Evolutionary conservation across 179 eudicot species (phyloP), one percentile per base, ranked within the genome.

Genomic region (Beta macrorhiza): DNA sequence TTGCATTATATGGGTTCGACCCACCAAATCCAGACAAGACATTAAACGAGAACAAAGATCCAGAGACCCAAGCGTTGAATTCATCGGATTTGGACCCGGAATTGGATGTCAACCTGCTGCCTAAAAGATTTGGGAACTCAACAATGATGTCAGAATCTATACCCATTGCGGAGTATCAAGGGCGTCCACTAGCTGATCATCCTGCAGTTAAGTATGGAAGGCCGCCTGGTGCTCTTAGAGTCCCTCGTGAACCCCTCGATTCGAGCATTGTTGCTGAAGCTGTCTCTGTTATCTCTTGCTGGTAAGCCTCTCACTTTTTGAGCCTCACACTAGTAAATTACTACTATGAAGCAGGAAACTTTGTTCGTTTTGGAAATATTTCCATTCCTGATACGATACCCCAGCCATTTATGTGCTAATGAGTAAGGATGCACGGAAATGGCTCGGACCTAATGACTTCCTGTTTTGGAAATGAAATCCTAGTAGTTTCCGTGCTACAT

Each of bases 241-340:
- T 58, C 44, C 92, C 94, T 15, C 87, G 91, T 0, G 94, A 92
- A 52, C 97, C 94, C 17, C 93, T 92, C 53, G 98, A 93, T 80
- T 91, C 98, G 29, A 75, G 93, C 44, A 90, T 88, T 5, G 97
- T 93, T 6, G 94, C 98, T 58, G 97, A 93, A 85, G 90, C 93
- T 1, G 98, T 93, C 51, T 92, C 97, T 3, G 98, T 93, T 32
- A 90, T 93, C 78, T 93, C 97, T 75, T 93, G 98, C 78, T 93
- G 97, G 98, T 93, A 90, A 76, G n/a, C n/a, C 32, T 29, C 20
- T 71, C 49, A 9, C 10, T 49, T 49, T 7, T 6, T 25, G 11
- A 5, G 53, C 0, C 11, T 49, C 53, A 7, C 53, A 49, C 10
- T 49, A 5, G 7, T 49, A 5, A 49, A 25, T 25, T 25, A 49